Percentiles rank a stretch among this genome's conserved stretches.
Evolutionary conservation across 1,284 basidiomycete species (phyloP).

Genomic region (Marasmius oreades): DNA sequence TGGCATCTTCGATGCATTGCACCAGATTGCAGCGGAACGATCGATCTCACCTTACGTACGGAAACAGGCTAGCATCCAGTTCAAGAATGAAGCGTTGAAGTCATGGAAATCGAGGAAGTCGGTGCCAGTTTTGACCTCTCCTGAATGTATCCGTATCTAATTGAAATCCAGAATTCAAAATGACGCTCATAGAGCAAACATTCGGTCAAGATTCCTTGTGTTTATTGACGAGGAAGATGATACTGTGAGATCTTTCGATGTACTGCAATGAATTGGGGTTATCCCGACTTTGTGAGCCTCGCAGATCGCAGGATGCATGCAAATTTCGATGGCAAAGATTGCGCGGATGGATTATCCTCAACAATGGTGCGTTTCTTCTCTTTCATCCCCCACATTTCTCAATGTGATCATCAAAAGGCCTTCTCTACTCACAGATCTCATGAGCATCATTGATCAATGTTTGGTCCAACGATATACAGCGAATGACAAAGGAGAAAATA

Average conservation of each 20-base stretch:
- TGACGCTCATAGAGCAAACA: conserved; percentile 57
- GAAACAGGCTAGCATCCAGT: conserved; percentile 76
- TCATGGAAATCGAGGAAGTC: conserved; percentile 76
- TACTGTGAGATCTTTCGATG: conserved; percentile 40
- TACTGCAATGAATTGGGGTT: neutral
- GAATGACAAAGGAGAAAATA: conserved; percentile 36
- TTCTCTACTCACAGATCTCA: conserved; percentile 54
- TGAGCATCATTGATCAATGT: conserved; percentile 48
- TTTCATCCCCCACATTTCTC: conserved; percentile 8
- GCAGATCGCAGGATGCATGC: conserved; percentile 73
- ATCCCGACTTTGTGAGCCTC: neutral
- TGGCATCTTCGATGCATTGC: conserved; percentile 67
- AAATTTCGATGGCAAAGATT: conserved; percentile 65
- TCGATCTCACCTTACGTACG: conserved; percentile 59
- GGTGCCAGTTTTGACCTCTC: conserved; percentile 18
- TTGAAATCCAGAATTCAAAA: conserved; percentile 49
- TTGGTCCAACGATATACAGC: conserved; percentile 46
- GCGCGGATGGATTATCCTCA: conserved; percentile 69
- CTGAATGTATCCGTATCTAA: conserved; percentile 10
- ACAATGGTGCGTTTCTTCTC: conserved; percentile 46
- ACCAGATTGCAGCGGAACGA: conserved; percentile 63
- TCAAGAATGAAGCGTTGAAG: conserved; percentile 66
- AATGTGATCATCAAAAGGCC: conserved; percentile 43
- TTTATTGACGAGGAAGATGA: conserved; percentile 75
- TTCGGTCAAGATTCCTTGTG: conserved; percentile 55